Evolutionary conservation across 805 yeast species (phyloP).

Genomic region (Candida coleopterorum): DNA sequence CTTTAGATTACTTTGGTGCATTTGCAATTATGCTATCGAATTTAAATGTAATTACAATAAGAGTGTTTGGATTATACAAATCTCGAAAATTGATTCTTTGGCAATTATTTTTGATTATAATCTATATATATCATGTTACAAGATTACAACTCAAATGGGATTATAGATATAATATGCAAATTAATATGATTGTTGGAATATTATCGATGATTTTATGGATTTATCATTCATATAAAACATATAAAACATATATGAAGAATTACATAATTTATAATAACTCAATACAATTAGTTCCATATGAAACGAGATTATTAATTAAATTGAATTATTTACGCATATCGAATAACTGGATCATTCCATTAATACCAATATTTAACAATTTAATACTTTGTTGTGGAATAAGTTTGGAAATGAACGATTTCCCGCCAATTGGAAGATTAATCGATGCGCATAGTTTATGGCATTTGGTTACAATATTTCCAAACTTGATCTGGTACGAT

Average conservation of each 20-base stretch:
- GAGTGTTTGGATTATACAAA: conserved; percentile 26
- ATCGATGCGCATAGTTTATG: conserved; percentile 88
- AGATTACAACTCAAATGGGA: conserved; percentile 32
- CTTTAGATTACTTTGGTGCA: conserved; percentile 40
- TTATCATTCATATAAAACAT: conserved; percentile 22
- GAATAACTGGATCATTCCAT: conserved; percentile 25
- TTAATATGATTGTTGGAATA: conserved; percentile 30
- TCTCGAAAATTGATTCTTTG: not conserved
- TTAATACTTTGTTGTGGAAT: conserved; percentile 28
- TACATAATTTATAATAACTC: conserved; percentile 27
- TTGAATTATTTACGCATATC: conserved; percentile 24
- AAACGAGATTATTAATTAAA: conserved; percentile 29
- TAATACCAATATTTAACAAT: conserved; percentile 31
- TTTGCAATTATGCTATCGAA: conserved; percentile 31
- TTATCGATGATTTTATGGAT: conserved; percentile 29
- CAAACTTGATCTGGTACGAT: conserved; percentile 69
- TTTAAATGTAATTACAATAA: conserved; percentile 28
- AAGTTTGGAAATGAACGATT: conserved; percentile 32
- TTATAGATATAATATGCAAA: conserved; percentile 31
- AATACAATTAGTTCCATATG: conserved; percentile 34
- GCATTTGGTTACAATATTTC: conserved; percentile 87
- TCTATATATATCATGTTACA: conserved; percentile 24
- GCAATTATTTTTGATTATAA: conserved; percentile 13
- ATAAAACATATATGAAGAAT: conserved; percentile 12
- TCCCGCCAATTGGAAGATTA: conserved; percentile 25